Base-by-base conservation (phyloP, 768 basidiomycete genomes). In the Hericium erinaceus region DNA sequence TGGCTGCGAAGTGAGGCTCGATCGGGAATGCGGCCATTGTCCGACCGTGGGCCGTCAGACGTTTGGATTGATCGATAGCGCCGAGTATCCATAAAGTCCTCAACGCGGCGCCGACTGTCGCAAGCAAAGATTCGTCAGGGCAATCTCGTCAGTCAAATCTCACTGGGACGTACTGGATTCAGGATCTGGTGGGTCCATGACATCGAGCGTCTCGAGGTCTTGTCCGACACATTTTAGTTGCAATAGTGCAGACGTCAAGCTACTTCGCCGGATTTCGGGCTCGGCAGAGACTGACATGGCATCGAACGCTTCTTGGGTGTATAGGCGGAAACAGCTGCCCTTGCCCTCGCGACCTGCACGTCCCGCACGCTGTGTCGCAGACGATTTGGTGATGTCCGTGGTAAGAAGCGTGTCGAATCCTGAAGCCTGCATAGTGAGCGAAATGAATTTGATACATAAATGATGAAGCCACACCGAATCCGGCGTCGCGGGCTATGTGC, bases 261-360 rank as follows among this genome's bases (percentile, higher is more conserved):
- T 89, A 65, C 86, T 89, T 11, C 97, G 84, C 61, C 87, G 81
- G 49, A 99, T 97, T 71, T 98, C 97, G 1, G 95, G 95, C 64
- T 91, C 83, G 13, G 85, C 76, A 9, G 89, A 79, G 12, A 77
- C 63, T 4, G 75, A 72, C 79, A 98, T 80, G 11, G 72, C 70
- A 48, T 80, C 75, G 70, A 88, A 98, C 4, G 83, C 79, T 3
- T 81, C 77, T 68, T 95, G 89, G 0, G 95, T 93, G 72, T 95
- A 99, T 12, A 99, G 74, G 22, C 97, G 83, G 73, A 90, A 99
- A 71, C 97, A 99, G 50, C 80, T 75, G 8, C 97, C 97, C 37
- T 77, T 73, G 4, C 90, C 85, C 88, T 98, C 93, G 57, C 97
- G 92, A 60, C 97, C 97, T 0, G 95, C 97, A 57, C 97, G 91